Conservation (phyloP, 2,329 filamentous ascomycete species). For the Passalora sequoiae region DNA sequence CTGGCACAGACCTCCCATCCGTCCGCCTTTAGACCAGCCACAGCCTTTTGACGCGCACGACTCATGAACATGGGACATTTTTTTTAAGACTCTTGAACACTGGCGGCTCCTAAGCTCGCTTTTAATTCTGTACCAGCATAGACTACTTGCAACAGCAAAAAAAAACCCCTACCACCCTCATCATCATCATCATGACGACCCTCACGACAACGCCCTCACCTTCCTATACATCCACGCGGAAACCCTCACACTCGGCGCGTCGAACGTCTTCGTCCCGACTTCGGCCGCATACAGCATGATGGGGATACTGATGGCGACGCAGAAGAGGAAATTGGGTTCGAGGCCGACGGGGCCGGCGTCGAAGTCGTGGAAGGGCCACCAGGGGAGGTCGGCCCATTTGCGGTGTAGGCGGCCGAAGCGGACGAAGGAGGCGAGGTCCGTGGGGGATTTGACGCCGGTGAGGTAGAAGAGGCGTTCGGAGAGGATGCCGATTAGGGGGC, state of each 20-base stretch:
- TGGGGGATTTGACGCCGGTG: constrained; percentile 23
- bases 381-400: constrained; percentile 21
- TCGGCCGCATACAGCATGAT: constrained; percentile 27
- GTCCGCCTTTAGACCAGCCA: too few species aligned
- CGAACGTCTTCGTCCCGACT: constrained; percentile 25
- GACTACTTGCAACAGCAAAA: too few species aligned
- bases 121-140: too few species aligned
- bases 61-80: too few species aligned
- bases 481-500: constrained; percentile 74
- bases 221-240: constrained; percentile 22
- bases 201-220: constrained; percentile 17
- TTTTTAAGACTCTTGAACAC: too few species aligned
- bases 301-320: constrained; percentile 21
- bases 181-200: too few species aligned
- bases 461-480: constrained; percentile 90
- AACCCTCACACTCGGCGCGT: constrained; percentile 21
- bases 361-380: constrained; percentile 25
- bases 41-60: too few species aligned
- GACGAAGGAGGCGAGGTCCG: constrained; percentile 15
- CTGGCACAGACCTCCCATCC: too few species aligned
- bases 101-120: too few species aligned
- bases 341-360: constrained; percentile 19
- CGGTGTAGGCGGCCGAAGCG: constrained; percentile 20
- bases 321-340: constrained; percentile 26
- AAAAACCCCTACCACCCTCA: too few species aligned